Base-by-base conservation (phyloP, 2,329 filamentous ascomycete species). In the Talaromyces amestolkiae region DNA sequence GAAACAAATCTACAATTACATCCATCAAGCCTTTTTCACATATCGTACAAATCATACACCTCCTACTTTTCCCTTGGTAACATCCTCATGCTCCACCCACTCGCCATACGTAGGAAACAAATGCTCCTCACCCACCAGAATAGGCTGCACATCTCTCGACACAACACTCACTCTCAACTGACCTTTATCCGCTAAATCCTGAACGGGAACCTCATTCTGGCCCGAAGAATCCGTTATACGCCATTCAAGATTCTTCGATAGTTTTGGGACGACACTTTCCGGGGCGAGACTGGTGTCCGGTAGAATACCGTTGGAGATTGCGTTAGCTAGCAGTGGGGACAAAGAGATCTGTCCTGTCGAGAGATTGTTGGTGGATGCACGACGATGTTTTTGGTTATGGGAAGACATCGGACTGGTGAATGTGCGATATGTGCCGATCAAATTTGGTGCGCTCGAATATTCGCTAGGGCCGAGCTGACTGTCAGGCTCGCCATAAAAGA, bases 401-500 rank as follows among this genome's bases (percentile, higher is more conserved):
- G 56, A 45, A 27, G 31, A 45, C 35, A 31, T 66, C 4, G 61
- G 54, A 31, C 71, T 65, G 49, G 69, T 65, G 59, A 88, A 87
- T 15, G 87, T 79, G 17, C 83, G 85, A 68, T 89, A 83, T 0
- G 85, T 85, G 2, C 90, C 90, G 2, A 89, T 82, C 10, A 89
- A 81, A 67, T 85, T 88, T 1, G 77, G 71, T 0, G 85, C 82
- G 47, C 74, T 73, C 1, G 80, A 71, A 45, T 87, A 78, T 3
- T 72, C 69, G 0, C 83, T 78, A 1, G 81, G 78, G 2, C 81
- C 73, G 0, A 63, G 37, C 10, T 54, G 35, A n/a, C 15, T 27
- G 17, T 37, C 53, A 3, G 61, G 61, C 17, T 51, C n/a, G 19
- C 88, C 90, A 1, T 92, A 73, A 76, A 93, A 93, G 66, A 93